Percentiles rank a stretch among this genome's conserved stretches.
phyloP scores from a whole-genome alignment of 2,329 filamentous ascomycete genomes.

The Aspergillus sp. region DNA sequence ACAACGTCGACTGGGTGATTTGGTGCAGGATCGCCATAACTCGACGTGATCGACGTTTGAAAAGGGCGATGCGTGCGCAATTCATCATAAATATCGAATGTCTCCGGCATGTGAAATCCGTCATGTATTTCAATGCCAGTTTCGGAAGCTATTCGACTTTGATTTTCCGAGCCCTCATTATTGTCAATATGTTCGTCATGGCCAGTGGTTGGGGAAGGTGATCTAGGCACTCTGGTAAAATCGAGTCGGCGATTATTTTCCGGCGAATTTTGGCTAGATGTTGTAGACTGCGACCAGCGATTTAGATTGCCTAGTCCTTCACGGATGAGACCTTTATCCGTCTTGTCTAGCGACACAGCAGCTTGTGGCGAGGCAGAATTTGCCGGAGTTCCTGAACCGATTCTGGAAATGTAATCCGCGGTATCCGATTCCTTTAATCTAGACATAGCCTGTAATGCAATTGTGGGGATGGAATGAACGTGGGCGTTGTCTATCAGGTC shows the following conservation, averaged over 20 bases:
- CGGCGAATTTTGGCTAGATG: constrained; percentile 47
- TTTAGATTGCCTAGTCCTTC: constrained; percentile 56
- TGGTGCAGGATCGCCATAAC: constrained; percentile 3
- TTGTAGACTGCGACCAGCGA: constrained; percentile 61
- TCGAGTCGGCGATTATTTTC: constrained; percentile 27
- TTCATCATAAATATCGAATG: constrained; percentile 3
- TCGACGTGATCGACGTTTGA: not conserved
- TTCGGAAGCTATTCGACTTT: constrained; percentile 17
- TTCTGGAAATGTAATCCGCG: constrained; percentile 1
- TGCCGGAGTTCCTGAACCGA: constrained; percentile 5
- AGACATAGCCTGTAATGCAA: not conserved
- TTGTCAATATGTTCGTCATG: constrained; percentile 17
- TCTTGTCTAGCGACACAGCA: constrained; percentile 1
- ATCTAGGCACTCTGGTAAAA: constrained; percentile 24
- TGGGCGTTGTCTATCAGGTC: not conserved
- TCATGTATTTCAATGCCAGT: constrained; percentile 10
- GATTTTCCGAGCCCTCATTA: constrained; percentile 19
- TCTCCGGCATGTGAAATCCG: constrained; percentile 8
- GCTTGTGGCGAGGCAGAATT: constrained; percentile 6
- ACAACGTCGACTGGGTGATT: constrained; percentile 2
- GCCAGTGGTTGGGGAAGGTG: not conserved
- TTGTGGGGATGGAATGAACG: not conserved
- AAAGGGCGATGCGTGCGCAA: constrained; percentile 8
- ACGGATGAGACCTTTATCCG: constrained; percentile 32
- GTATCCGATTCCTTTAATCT: not conserved